phyloP scores from a whole-genome alignment of 2,329 filamentous ascomycete species.

The Fusarium torulosum region DNA sequence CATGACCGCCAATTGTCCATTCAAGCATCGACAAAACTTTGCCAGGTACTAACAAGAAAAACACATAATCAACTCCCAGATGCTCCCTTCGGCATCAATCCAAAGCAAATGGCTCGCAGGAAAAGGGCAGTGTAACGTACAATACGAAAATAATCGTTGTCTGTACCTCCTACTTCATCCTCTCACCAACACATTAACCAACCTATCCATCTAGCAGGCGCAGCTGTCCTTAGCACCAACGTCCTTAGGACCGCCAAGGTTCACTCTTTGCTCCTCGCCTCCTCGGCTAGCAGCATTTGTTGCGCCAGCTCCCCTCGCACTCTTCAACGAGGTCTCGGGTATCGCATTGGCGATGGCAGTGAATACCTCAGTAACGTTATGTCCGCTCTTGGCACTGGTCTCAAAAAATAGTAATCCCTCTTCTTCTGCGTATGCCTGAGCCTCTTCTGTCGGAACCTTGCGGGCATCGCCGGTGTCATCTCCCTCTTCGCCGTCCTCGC shows the following conservation, averaged over 20 bases:
- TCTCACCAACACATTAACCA: constrained; percentile 15
- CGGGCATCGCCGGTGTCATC: constrained; percentile 79
- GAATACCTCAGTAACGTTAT: constrained; percentile 95
- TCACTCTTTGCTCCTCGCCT: constrained; percentile 81
- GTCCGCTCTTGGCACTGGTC: constrained; percentile 95
- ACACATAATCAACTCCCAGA: constrained; percentile 48
- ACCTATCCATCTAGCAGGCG: constrained; percentile 73
- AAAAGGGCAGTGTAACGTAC: constrained; percentile 48
- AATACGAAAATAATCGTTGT: constrained; percentile 42
- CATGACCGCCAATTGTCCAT: constrained; percentile 21
- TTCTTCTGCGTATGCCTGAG: constrained; percentile 93
- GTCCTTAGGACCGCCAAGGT: constrained; percentile 79
- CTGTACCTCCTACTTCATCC: constrained; percentile 26
- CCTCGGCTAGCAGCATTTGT: constrained; percentile 70
- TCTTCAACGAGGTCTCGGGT: constrained; percentile 96
- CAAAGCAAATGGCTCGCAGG: constrained; percentile 46
- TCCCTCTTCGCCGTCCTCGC: constrained; percentile 67
- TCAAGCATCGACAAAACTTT: constrained; percentile 35
- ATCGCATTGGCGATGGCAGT: constrained; percentile 98
- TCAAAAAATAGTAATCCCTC: constrained; percentile 96
- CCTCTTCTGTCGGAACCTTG: constrained; percentile 91
- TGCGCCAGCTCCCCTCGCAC: constrained; percentile 78
- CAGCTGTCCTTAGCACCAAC: constrained; percentile 89
- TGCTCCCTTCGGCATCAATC: constrained; percentile 47
- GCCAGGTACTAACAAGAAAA: constrained; percentile 41